These are phyloP conservation scores for Polygonum maritimum DNA, from an alignment of 148 eudicot species.

Conservation along the genomic window DNA sequence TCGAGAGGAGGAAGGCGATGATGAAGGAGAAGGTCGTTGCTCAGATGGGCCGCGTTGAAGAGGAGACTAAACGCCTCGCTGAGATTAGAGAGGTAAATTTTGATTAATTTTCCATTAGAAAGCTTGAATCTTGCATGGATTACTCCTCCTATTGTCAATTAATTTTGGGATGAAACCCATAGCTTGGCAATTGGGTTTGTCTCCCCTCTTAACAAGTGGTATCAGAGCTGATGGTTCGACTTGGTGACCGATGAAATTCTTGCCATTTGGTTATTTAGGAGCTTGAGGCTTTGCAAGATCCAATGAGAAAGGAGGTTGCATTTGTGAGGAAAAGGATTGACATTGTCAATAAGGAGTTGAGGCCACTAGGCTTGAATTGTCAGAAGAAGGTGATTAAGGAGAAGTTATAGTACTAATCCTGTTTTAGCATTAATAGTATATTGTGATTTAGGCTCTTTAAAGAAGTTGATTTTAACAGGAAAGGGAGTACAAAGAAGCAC, in stretches of 20 bases:
- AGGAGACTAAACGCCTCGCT: conserved; percentile 77
- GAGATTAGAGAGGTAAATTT: conserved; percentile 69
- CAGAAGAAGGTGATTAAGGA: conserved; percentile 42
- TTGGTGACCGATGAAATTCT: background rate
- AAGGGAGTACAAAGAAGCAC: conserved; percentile 48
- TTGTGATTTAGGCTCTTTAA: background rate
- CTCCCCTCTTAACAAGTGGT: too few relatives aligned
- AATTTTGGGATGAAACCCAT: too few relatives aligned
- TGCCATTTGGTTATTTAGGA: conserved; percentile 21
- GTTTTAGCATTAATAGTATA: background rate
- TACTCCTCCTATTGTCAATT: too few relatives aligned
- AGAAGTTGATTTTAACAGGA: conserved; percentile 22
- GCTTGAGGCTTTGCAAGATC: conserved; percentile 52
- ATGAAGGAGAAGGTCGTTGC: conserved; percentile 57
- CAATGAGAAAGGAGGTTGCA: conserved; percentile 65
- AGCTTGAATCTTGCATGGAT: too few relatives aligned
- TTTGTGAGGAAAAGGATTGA: conserved; percentile 55
- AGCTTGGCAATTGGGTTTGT: too few relatives aligned
- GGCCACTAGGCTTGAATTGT: conserved; percentile 41
- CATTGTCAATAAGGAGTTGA: conserved; percentile 42
- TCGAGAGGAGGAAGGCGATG: conserved; percentile 67
- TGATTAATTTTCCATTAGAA: background rate
- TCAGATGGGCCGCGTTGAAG: conserved; percentile 77
- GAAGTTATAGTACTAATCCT: background rate
- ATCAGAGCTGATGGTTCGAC: too few relatives aligned